Percentiles rank a stretch among this genome's conserved stretches.
Evolutionary conservation across 1,139 yeast genomes (phyloP).

Genomic region (Blastobotrys elegans): DNA sequence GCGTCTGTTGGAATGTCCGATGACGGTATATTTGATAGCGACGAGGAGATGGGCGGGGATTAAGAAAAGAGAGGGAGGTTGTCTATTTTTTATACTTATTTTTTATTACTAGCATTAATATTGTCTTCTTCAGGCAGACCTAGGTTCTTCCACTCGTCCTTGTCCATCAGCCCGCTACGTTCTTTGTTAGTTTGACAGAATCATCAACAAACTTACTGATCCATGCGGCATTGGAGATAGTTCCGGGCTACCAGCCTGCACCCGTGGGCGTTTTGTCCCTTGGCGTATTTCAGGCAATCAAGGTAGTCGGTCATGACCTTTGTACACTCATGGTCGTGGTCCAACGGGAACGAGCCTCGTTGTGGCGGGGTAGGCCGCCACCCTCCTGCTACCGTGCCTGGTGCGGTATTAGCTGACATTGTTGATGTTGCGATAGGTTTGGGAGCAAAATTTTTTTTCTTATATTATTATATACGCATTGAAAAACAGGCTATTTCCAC

Average conservation of each 20-base stretch:
- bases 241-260: slow-evolving; percentile 79
- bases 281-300: slow-evolving; percentile 70
- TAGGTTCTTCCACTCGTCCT: slow-evolving; percentile 73
- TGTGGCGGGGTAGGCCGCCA: slow-evolving; percentile 88
- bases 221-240: slow-evolving; percentile 87
- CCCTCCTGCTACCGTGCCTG: slow-evolving; percentile 5
- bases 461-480: no score
- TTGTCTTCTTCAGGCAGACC: slow-evolving; percentile 74
- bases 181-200: not conserved
- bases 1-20: not conserved
- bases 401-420: slow-evolving; percentile 8
- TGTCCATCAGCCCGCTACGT: slow-evolving; percentile 65
- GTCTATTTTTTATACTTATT: no score
- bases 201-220: slow-evolving; percentile 38
- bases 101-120: no score
- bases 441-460: no score
- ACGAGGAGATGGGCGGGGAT: slow-evolving; percentile 3
- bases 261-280: slow-evolving; percentile 82
- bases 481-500: no score
- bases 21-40: not conserved
- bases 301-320: slow-evolving; percentile 70
- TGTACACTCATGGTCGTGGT: slow-evolving; percentile 83
- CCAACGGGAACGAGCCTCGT: slow-evolving; percentile 92
- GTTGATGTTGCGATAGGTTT: no score
- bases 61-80: no score